These are phyloP conservation scores for Pseudogymnoascus sp. DNA, from an alignment of 2,329 filamentous ascomycete genomes.

Conservation along the genomic window DNA sequence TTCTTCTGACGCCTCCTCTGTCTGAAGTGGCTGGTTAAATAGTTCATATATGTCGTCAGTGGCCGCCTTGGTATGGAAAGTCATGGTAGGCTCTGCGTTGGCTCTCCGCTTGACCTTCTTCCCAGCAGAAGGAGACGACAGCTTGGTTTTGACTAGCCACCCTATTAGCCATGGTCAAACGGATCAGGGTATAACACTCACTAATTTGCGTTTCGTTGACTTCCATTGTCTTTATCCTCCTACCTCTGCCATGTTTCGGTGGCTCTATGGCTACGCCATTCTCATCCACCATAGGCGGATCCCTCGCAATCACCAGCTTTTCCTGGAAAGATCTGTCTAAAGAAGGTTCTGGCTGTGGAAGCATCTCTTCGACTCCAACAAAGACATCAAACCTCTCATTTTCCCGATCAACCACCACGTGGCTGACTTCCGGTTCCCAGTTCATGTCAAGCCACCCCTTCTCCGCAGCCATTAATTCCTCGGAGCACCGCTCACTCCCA, in stretches of 20 bases:
- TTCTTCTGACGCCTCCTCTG: slow-evolving; percentile 24
- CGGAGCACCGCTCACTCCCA: slow-evolving; percentile 75
- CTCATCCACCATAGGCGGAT: slow-evolving; percentile 44
- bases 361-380: background rate
- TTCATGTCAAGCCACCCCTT: slow-evolving; percentile 59
- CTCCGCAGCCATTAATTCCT: slow-evolving; percentile 75
- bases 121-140: slow-evolving; percentile 79
- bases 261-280: slow-evolving; percentile 46
- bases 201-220: slow-evolving; percentile 88
- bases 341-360: background rate
- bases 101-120: slow-evolving; percentile 71
- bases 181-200: slow-evolving; percentile 40
- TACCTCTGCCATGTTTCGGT: slow-evolving; percentile 41
- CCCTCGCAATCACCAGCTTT: slow-evolving; percentile 27
- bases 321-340: slow-evolving; percentile 17
- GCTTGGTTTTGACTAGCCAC: slow-evolving; percentile 75
- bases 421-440: slow-evolving; percentile 37
- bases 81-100: slow-evolving; percentile 86
- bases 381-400: slow-evolving; percentile 8
- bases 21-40: slow-evolving; percentile 74
- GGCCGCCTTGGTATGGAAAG: slow-evolving; percentile 86
- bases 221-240: slow-evolving; percentile 75
- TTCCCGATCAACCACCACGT: background rate
- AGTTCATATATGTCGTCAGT: slow-evolving; percentile 97
- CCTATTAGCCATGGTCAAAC: slow-evolving; percentile 23